Base-by-base conservation (phyloP, 176 grass and related monocot genomes). In the Tillandsia leiboldiana region DNA sequence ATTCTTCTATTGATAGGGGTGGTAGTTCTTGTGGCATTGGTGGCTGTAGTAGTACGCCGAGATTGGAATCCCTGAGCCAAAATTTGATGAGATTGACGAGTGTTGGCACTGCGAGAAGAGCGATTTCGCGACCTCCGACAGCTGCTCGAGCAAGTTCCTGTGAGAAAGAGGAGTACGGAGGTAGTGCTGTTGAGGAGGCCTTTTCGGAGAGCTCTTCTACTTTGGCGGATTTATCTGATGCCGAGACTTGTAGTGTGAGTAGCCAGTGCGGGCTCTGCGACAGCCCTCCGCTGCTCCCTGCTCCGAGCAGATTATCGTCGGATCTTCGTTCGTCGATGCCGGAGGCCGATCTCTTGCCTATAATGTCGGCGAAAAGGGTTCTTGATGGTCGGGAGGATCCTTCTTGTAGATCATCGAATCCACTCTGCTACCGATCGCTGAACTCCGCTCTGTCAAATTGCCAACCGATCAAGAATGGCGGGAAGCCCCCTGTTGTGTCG, bases 281-380 rank as follows among this genome's bases (percentile, higher is more conserved):
- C 52, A 97, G 93, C 86, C 89, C 93, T 61, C 82, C 88, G 65
- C 75, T 89, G 26, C 82, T 73, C 4, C 75, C 11, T 76, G 75
- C 71, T 87, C 71, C 75, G 2, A 66, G 56, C 1, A 79, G 94
- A 69, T 15, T 81, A 9, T 73, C 77, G 0, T 82, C 77, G 0
- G 94, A 90, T 51, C 77, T 97, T 27, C 80, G 94, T 11, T 80
- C 86, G n/a, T 97, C 94, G 3, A 77, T 97, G 51, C 87, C 94
- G 0, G 83, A 82, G 64, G 69, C 81, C 1, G 77, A 77, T 51
- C 85, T 68, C 33, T 27, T 68, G 64, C 63, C 63, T 26, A 76
- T 50, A 12, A 67, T 67, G 74, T 69, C 51, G 0, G 65, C 17
- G 3, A 77, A 53, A 27, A 14, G 65, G 20, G 23, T 14, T 0